Evolutionary conservation across 1,284 basidiomycete species (phyloP), one percentile per base, ranked within the genome.

Genomic region (Fomitopsis palustris): DNA sequence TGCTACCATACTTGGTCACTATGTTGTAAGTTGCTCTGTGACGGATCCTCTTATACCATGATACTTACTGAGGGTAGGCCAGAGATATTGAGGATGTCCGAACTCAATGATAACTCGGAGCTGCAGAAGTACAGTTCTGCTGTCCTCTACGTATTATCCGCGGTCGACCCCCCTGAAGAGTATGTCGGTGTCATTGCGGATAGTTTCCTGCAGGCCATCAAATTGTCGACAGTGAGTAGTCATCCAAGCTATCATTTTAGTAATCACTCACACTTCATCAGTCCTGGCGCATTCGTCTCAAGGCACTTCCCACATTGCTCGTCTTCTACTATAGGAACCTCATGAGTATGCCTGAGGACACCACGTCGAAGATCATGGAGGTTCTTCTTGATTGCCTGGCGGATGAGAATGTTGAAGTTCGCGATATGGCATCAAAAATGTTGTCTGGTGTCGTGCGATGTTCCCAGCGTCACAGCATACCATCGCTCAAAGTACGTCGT

Each of bases 351-450:
- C 84, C 91, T 27, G 81, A 87, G 55, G 75, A 77, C 14, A 84
- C 84, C 43, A 83, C 90, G 56, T 79, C 82, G 27, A 84, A 81
- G 65, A 84, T 93, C 63, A 87, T 94, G 82, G 90, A 92, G 62
- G 85, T 91, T 35, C 78, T 96, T 52, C 81, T 93, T 29, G 85
- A 89, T 54, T 95, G 95, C 70, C 78, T 98, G 53, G 81, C 84
- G 27, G 95, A 98, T 71, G 90, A 93, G 69, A 96, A 96, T 69
- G 88, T 96, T 55, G 95, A 98, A 76, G 95, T 98, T 31, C 85
- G 95, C 61, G 93, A 95, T 72, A 95, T 92, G 82, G 92, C 94
- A n/a, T 92, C 92, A 4, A 89, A 89, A 76, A 92, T 93, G 42
- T 78, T 99, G 35, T 91, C 92, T 19, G 92, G 94, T 21, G 88